Evolutionary conservation across 2,329 filamentous ascomycete species (phyloP).

Genomic region (Pestalotiopsis sp.): DNA sequence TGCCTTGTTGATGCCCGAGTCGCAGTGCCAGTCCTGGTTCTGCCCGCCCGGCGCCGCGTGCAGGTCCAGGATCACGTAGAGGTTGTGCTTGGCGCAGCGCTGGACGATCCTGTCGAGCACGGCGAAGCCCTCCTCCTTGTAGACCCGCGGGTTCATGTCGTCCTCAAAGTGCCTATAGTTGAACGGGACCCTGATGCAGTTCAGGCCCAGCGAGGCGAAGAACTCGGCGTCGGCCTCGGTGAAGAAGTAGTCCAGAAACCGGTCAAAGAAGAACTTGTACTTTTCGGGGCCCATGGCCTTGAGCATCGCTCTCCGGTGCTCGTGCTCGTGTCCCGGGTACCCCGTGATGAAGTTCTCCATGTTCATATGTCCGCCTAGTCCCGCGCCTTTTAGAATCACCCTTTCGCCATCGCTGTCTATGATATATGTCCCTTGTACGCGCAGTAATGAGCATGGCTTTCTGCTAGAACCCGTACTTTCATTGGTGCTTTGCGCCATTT

Average conservation of each 20-base stretch:
- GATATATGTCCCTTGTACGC: slow-evolving; percentile 33
- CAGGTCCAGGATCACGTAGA: slow-evolving; percentile 45
- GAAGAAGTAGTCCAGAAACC: slow-evolving; percentile 58
- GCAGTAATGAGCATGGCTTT: slow-evolving; percentile 31
- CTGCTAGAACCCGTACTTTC: not conserved
- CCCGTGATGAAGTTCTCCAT: slow-evolving; percentile 65
- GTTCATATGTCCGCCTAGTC: slow-evolving; percentile 32
- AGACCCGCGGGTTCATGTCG: slow-evolving; percentile 46
- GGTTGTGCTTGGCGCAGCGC: slow-evolving; percentile 39
- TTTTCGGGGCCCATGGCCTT: slow-evolving; percentile 56
- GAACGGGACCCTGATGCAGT: slow-evolving; percentile 62
- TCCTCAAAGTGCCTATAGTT: slow-evolving; percentile 59
- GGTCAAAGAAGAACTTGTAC: slow-evolving; percentile 60
- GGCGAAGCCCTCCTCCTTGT: slow-evolving; percentile 49
- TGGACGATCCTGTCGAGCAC: slow-evolving; percentile 49
- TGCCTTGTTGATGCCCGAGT: slow-evolving; percentile 36
- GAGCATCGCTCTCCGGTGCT: slow-evolving; percentile 54
- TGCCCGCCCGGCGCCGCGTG: slow-evolving; percentile 45
- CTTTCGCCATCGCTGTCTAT: slow-evolving; percentile 41
- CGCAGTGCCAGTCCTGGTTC: slow-evolving; percentile 47
- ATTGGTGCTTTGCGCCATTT: not conserved
- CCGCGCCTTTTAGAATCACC: slow-evolving; percentile 48
- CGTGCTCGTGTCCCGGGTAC: slow-evolving; percentile 56
- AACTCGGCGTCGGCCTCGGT: slow-evolving; percentile 57
- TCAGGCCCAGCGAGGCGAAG: slow-evolving; percentile 55